Base-by-base conservation (phyloP, 805 yeast genomes). In the Myxozyma lipomycoides region DNA sequence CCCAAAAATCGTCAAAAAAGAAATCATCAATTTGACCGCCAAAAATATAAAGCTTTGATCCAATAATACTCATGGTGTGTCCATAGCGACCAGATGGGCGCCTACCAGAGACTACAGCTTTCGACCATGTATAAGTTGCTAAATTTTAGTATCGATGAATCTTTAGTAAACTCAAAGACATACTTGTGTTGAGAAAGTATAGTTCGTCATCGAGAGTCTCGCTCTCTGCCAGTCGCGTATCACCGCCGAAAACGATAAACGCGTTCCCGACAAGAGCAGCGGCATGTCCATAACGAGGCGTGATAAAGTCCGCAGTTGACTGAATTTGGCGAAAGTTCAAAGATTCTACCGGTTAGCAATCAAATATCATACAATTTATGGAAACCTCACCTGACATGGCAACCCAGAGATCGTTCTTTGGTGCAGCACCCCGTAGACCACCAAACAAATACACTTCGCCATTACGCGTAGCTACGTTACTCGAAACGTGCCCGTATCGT, bases 241-340 rank as follows among this genome's bases (percentile, higher is more conserved):
- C 98, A 62, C 99, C 99, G 32, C 98, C 98, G 69, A 87, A 91
- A 12, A 93, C 80, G 40, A 93, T 89, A 63, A 84, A 93, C 1
- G 98, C 98, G 64, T 90, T 91, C 12, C 98, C 98, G 54, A 95
- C 83, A 30, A 91, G 74, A 7, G 90, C 85, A 1, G 95, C 78
- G 4, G 96, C 87, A 69, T 93, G 99, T 2, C 98, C 98, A 4
- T 91, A 96, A 62, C 98, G 81, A 30, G 98, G 96, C 18, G 96
- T 91, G 1, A 97, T 96, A 17, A 87, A 79, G 45, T 85, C 82
- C 55, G 83, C 87, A 45, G 80, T 78, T 53, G 85, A 61, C 67
- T 40, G 71, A 6, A 43, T 15, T 22, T 40, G 43, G 10, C 43
- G 36, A 24, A 48, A 59, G 64, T 70, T 63, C 40, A 67, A 61